Evolutionary conservation across 768 basidiomycete species (phyloP).

Genomic region (Suillus decipiens): DNA sequence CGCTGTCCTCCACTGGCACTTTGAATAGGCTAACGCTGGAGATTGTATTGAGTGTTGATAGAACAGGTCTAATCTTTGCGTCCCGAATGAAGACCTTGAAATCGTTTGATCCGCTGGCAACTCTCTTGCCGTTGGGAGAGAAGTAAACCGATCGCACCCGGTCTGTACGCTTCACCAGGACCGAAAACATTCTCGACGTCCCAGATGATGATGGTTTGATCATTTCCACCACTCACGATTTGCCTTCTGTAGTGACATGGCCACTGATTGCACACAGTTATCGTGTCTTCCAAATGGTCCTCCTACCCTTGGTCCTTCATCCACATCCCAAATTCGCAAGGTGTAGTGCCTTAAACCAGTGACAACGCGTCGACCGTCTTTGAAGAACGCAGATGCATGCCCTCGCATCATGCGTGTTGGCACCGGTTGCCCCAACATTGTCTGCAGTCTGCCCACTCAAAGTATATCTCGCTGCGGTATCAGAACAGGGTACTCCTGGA

Average conservation of each 20-base stretch:
- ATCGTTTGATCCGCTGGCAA: not conserved
- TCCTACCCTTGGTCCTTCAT: not conserved
- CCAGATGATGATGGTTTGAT: slow-evolving; percentile 9
- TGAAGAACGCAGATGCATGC: not conserved
- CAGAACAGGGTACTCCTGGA: not conserved
- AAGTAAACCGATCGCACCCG: not conserved
- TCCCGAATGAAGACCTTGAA: not conserved
- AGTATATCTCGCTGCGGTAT: not conserved
- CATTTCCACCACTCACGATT: slow-evolving; percentile 13
- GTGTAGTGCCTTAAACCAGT: not conserved
- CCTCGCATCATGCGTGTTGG: not conserved
- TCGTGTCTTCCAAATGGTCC: not conserved
- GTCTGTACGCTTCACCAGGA: not conserved
- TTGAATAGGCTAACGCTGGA: not conserved
- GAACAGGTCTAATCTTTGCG: not conserved
- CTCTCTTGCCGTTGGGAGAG: not conserved
- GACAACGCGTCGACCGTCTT: not conserved
- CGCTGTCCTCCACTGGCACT: not conserved
- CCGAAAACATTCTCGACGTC: not conserved
- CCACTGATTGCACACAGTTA: slow-evolving; percentile 11
- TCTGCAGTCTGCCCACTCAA: not conserved
- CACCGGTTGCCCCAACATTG: not conserved
- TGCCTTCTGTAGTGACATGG: slow-evolving; percentile 15
- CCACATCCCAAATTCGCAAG: not conserved
- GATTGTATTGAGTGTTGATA: not conserved